A percentile compares a stretch with the other conserved stretches of the same genome.
Evolutionary conservation across 768 basidiomycete species (phyloP).

Genomic region (Hericium erinaceus): DNA sequence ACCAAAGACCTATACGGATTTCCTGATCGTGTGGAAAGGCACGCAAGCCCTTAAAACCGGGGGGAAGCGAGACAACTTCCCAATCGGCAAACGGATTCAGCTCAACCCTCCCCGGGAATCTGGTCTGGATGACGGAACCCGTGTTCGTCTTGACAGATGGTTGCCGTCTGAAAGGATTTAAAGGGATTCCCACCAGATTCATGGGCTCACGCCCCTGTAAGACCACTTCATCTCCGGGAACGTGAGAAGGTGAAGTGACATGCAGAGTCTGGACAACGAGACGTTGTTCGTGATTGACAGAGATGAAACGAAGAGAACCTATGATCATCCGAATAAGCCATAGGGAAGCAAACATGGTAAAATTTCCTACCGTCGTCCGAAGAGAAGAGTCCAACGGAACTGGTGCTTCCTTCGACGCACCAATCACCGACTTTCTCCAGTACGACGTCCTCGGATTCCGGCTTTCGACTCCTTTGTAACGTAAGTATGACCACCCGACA

Average conservation of each 20-base stretch:
- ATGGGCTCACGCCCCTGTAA: neutral
- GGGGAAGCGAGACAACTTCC: neutral
- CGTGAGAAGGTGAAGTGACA: neutral
- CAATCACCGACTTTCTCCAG: conserved; percentile 9
- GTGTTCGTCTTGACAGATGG: neutral
- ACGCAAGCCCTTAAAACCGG: neutral
- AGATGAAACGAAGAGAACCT: conserved; percentile 33
- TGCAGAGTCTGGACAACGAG: conserved; percentile 29
- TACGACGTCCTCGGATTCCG: conserved; percentile 1
- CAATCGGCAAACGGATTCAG: neutral
- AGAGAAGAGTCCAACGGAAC: conserved; percentile 4
- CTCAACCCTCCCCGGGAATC: neutral
- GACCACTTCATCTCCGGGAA: neutral
- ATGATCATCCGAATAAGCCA: neutral
- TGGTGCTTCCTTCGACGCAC: conserved; percentile 8
- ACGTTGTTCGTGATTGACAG: conserved; percentile 33
- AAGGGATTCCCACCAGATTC: neutral
- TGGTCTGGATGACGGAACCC: neutral
- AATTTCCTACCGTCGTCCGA: conserved; percentile 2
- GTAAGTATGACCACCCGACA: conserved; percentile 3
- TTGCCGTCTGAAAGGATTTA: neutral
- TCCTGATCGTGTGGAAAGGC: neutral
- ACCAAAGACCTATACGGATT: neutral
- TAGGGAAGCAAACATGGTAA: neutral
- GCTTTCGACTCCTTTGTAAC: conserved; percentile 2